phyloP scores from a whole-genome alignment of 2,329 filamentous ascomycete genomes.

The Penicillium italicum region DNA sequence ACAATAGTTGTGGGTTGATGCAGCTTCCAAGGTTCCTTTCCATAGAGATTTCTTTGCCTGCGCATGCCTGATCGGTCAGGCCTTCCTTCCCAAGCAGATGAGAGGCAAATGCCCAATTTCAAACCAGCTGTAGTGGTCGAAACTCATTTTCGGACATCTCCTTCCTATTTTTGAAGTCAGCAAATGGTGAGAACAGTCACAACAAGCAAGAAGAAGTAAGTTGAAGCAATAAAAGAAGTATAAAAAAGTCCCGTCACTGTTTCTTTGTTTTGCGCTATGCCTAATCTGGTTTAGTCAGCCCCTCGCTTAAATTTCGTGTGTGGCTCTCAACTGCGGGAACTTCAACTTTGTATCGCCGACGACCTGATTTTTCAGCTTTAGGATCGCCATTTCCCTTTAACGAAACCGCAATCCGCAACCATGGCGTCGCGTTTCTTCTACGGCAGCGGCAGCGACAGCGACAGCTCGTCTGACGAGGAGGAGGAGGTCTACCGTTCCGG shows the following conservation, averaged over 20 bases:
- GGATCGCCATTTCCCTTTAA: slow-evolving; percentile 17
- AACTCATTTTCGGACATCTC: neutral
- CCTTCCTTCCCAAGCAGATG: neutral
- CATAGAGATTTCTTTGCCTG: neutral
- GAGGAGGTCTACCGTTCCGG: slow-evolving; percentile 76
- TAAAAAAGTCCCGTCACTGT: neutral
- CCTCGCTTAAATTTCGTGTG: slow-evolving; percentile 48
- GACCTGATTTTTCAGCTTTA: slow-evolving; percentile 20
- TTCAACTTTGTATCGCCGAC: slow-evolving; percentile 26
- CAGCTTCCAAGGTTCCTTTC: neutral
- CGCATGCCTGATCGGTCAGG: neutral
- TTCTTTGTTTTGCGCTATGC: slow-evolving; percentile 18
- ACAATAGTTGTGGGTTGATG: neutral
- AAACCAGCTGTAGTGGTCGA: neutral
- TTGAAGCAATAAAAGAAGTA: neutral
- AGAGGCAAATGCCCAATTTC: neutral
- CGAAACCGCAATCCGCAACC: slow-evolving; percentile 39
- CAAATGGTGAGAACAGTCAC: neutral
- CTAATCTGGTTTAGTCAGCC: slow-evolving; percentile 35
- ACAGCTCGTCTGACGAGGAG: slow-evolving; percentile 92
- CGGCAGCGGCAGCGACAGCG: slow-evolving; percentile 90
- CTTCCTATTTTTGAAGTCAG: neutral
- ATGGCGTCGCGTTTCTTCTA: slow-evolving; percentile 96
- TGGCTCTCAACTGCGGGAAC: slow-evolving; percentile 31
- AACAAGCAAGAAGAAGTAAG: neutral